Evolutionary conservation across 306 rosid species (phyloP).

Genomic region (Abrus pulchellus): DNA sequence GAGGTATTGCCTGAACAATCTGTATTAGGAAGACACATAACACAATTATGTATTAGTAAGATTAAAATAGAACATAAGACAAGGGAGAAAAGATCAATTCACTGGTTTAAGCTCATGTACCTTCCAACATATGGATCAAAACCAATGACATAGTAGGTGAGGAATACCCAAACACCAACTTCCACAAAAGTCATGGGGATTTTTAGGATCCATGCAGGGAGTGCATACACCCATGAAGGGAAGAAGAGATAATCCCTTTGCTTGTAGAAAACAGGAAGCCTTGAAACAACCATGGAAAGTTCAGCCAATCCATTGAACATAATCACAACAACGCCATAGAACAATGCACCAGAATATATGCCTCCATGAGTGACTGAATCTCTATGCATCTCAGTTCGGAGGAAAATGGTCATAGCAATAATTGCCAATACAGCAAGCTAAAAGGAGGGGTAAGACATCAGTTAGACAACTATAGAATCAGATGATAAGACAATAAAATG

Average conservation of each 20-base stretch:
- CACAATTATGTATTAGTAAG: not conserved
- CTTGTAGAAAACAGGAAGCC: slow-evolving; percentile 73
- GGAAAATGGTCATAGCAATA: slow-evolving; percentile 66
- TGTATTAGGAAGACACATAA: slow-evolving; percentile 43
- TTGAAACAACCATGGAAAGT: slow-evolving; percentile 62
- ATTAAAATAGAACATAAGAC: slow-evolving; percentile 9
- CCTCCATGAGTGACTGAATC: slow-evolving; percentile 64
- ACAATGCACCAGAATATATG: slow-evolving; percentile 63
- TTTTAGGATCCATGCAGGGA: slow-evolving; percentile 71
- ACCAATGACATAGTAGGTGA: slow-evolving; percentile 75
- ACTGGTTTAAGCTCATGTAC: slow-evolving; percentile 36
- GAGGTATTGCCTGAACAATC: slow-evolving; percentile 66
- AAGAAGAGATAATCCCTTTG: slow-evolving; percentile 68
- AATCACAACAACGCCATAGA: slow-evolving; percentile 53
- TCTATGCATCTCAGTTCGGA: slow-evolving; percentile 68
- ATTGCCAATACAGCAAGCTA: slow-evolving; percentile 59
- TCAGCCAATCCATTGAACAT: slow-evolving; percentile 74
- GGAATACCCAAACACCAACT: slow-evolving; percentile 65
- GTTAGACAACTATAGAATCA: not conserved
- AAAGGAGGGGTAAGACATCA: not conserved
- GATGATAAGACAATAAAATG: slow-evolving; percentile 5
- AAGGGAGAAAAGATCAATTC: not conserved
- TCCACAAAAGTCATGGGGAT: slow-evolving; percentile 62
- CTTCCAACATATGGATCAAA: slow-evolving; percentile 69
- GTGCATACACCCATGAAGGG: slow-evolving; percentile 71